Evolutionary conservation across 2,329 filamentous ascomycete genomes (phyloP).

Genomic region (Arthrobotrys conoides): DNA sequence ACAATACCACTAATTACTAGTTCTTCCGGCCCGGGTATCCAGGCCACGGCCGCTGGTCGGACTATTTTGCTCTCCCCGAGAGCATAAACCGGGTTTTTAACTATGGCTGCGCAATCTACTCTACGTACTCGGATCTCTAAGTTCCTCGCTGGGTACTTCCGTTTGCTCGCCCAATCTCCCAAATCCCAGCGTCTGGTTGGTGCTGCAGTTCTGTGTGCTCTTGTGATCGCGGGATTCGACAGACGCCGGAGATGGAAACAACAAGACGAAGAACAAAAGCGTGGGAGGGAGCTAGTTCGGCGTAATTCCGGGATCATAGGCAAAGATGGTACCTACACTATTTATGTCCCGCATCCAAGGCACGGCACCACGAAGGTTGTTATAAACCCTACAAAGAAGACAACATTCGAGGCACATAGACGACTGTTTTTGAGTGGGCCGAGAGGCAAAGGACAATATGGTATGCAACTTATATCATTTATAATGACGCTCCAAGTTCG

Average conservation of each 20-base stretch:
- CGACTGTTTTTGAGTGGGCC: conserved; percentile 93
- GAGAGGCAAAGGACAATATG: conserved; percentile 76
- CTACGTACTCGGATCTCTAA: conserved; percentile 77
- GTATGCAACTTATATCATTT: conserved; percentile 58
- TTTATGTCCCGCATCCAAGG: conserved; percentile 49
- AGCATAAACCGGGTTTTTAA: conserved; percentile 48
- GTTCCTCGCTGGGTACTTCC: conserved; percentile 75
- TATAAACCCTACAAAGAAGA: conserved; percentile 88
- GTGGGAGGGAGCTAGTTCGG: conserved; percentile 81
- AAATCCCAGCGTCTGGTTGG: conserved; percentile 82
- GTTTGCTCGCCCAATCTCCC: conserved; percentile 73
- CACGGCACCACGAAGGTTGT: conserved; percentile 84
- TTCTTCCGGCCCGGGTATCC: background rate
- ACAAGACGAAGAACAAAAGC: conserved; percentile 80
- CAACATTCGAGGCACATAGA: conserved; percentile 96
- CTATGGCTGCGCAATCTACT: conserved; percentile 90
- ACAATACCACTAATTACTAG: background rate
- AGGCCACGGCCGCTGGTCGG: background rate
- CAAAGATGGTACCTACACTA: conserved; percentile 75
- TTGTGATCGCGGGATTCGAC: conserved; percentile 84
- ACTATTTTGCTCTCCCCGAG: conserved; percentile 35
- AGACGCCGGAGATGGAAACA: conserved; percentile 81
- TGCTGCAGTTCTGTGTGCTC: conserved; percentile 80
- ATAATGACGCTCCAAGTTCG: background rate
- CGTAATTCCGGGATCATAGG: conserved; percentile 93